Conservation (phyloP, 2,329 filamentous ascomycete genomes). For the Ophiocordyceps camponoti-saundersi region DNA sequence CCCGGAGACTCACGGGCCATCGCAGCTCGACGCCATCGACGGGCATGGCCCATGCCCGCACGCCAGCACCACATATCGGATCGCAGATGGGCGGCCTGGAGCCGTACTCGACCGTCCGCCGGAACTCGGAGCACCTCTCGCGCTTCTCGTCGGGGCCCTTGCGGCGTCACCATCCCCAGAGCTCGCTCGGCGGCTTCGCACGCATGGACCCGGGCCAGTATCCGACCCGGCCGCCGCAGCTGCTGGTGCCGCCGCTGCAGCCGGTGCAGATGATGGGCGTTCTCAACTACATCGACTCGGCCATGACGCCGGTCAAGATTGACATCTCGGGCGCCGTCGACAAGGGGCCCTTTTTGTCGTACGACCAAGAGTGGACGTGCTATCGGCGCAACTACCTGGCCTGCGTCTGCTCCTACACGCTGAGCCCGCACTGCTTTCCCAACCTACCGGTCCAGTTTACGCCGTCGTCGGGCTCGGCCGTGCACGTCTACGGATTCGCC, state of each 20-base stretch:
- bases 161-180: slow-evolving; percentile 34
- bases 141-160: slow-evolving; percentile 30
- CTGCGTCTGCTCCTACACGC: slow-evolving; percentile 60
- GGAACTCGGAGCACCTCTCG: slow-evolving; percentile 28
- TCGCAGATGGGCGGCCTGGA: slow-evolving; percentile 32
- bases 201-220: slow-evolving; percentile 30
- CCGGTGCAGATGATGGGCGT: slow-evolving; percentile 35
- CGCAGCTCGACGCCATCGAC: slow-evolving; percentile 30
- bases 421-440: slow-evolving; percentile 36
- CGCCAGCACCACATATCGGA: slow-evolving; percentile 27
- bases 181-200: slow-evolving; percentile 26
- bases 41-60: slow-evolving; percentile 41
- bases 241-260: slow-evolving; percentile 35
- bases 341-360: slow-evolving; percentile 67
- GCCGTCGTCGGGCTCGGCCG: slow-evolving; percentile 21
- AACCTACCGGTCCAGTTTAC: slow-evolving; percentile 33
- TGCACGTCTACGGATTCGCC: slow-evolving; percentile 55
- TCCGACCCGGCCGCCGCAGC: slow-evolving; percentile 10
- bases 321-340: slow-evolving; percentile 70
- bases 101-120: slow-evolving; percentile 30
- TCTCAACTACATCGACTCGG: slow-evolving; percentile 41
- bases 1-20: no score
- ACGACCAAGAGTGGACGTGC: slow-evolving; percentile 74
- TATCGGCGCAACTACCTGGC: slow-evolving; percentile 87
- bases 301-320: slow-evolving; percentile 38